Base-by-base conservation (phyloP, 768 basidiomycete genomes). In the Atractiella rhizophila region DNA sequence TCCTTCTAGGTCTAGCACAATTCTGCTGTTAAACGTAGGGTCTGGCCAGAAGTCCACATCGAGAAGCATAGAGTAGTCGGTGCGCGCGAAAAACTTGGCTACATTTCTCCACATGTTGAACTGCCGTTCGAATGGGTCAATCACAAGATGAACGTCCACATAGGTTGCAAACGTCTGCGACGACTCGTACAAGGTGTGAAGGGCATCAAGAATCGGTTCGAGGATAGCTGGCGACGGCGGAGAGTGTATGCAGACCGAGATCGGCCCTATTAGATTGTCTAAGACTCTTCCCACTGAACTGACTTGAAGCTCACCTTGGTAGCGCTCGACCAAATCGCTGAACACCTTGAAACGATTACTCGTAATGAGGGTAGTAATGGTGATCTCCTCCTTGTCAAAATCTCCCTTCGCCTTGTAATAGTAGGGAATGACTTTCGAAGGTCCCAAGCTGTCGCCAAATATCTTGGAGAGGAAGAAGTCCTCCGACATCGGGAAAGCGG, bases 41-140 rank as follows among this genome's bases (percentile, higher is more conserved):
- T 80, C 81, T 10, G 77, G 58, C 25, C 68, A 73, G 56, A 86
- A 83, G 56, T 85, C 81, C 46, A 85, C 74, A 55, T 86, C 83
- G 38, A 85, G 70, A 73, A 83, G 76, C 72, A 85, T 76, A 43
- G 83, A 68, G 49, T 70, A 79, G 48, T 76, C 69, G 7, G 82
- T 82, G 12, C 78, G 68, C 4, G 80, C 74, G 51, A 81, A 79
- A 37, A 80, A 62, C 30, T 82, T 70, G 3, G 81, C 82, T 31
- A 73, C 68, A 56, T 85, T 85, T 26, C 82, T 67, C 77, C 80
- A 85, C 19, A 76, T 71, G 57, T 86, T 86, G 64, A 86, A 74
- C 55, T 82, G 77, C 5, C 80, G 69, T 45, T 74, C 73, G 35
- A 59, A 58, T 3, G 69, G 66, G 51, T 81, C 78, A 48, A 83